Percentiles rank a stretch among this genome's conserved stretches.
Evolutionary conservation across 371 early-diverging fungal species (phyloP).

Genomic region (Dichotomocladium elegans): DNA sequence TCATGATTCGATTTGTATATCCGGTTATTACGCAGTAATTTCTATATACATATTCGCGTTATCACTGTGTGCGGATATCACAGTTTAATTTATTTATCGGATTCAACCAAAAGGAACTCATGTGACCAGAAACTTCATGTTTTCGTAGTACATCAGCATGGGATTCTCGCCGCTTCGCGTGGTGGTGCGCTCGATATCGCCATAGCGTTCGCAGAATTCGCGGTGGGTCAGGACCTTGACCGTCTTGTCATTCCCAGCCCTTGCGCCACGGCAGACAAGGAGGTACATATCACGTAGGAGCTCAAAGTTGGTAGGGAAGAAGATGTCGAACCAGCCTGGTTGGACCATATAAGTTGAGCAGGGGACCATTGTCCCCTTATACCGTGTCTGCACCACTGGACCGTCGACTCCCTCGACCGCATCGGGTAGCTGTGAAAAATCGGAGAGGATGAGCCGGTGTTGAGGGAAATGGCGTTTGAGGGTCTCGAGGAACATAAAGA

Average conservation of each 20-base stretch:
- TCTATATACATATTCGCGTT: too few species aligned
- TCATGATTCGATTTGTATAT: not conserved
- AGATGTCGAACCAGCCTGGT: conserved; percentile 98
- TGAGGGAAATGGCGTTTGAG: conserved; percentile 80
- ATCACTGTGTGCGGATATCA: too few species aligned
- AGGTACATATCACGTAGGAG: conserved; percentile 75
- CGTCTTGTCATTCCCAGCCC: conserved; percentile 36
- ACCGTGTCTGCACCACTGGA: conserved; percentile 94
- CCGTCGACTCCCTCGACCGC: conserved; percentile 78
- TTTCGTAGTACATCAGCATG: conserved; percentile 91
- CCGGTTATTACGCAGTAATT: not conserved
- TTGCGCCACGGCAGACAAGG: conserved; percentile 50
- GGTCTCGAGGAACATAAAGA: conserved; percentile 70
- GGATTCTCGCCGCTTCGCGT: conserved; percentile 91
- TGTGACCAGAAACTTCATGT: conserved; percentile 76
- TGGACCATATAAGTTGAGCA: conserved; percentile 93
- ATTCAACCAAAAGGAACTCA: too few species aligned
- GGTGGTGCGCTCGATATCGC: conserved; percentile 68
- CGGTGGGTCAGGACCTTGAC: conserved; percentile 71
- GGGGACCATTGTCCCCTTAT: conserved; percentile 86
- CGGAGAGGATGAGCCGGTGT: conserved; percentile 86
- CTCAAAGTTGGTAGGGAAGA: conserved; percentile 96
- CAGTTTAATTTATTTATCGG: too few species aligned
- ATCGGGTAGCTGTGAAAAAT: conserved; percentile 83
- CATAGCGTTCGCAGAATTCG: conserved; percentile 78